phyloP scores from a whole-genome alignment of 352 stramenopile genomes.

The Pilasporangium apinafurcum region DNA sequence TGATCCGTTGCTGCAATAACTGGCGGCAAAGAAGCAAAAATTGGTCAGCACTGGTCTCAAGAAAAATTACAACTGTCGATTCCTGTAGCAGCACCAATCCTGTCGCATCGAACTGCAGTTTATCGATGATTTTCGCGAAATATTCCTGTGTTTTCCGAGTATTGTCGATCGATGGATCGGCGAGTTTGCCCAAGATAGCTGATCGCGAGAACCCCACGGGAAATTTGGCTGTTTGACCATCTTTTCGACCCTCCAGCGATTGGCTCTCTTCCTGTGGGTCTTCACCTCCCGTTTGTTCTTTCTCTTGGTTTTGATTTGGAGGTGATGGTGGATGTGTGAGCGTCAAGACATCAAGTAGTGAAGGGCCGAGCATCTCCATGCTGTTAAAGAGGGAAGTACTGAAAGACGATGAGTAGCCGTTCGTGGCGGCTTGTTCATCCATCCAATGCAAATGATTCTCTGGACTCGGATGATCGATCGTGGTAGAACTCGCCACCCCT shows the following conservation, averaged over 20 bases:
- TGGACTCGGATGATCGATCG: too few relatives aligned
- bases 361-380: slow-evolving; percentile 38
- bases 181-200: slow-evolving; percentile 28
- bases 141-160: slow-evolving; percentile 54
- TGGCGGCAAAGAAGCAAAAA: slow-evolving; percentile 40
- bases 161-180: slow-evolving; percentile 33
- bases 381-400: slow-evolving; percentile 19
- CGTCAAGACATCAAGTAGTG: slow-evolving; percentile 40
- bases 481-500: too few relatives aligned
- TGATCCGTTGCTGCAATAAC: slow-evolving; percentile 23
- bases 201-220: slow-evolving; percentile 38
- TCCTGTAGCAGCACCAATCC: slow-evolving; percentile 54
- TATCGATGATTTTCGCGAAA: slow-evolving; percentile 49
- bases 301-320: slow-evolving; percentile 7
- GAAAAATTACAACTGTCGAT: slow-evolving; percentile 36
- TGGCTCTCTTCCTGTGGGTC: slow-evolving; percentile 7
- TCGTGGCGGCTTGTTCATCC: too few relatives aligned
- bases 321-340: slow-evolving; percentile 26
- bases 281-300: slow-evolving; percentile 9
- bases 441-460: too few relatives aligned
- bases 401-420: too few relatives aligned
- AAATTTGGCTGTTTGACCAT: slow-evolving; percentile 21
- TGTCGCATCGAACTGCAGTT: slow-evolving; percentile 47
- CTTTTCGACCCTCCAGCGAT: slow-evolving; percentile 7
- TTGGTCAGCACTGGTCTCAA: slow-evolving; percentile 54